Conservation (phyloP, 140 eudicot species). For the Anethum foeniculum region DNA sequence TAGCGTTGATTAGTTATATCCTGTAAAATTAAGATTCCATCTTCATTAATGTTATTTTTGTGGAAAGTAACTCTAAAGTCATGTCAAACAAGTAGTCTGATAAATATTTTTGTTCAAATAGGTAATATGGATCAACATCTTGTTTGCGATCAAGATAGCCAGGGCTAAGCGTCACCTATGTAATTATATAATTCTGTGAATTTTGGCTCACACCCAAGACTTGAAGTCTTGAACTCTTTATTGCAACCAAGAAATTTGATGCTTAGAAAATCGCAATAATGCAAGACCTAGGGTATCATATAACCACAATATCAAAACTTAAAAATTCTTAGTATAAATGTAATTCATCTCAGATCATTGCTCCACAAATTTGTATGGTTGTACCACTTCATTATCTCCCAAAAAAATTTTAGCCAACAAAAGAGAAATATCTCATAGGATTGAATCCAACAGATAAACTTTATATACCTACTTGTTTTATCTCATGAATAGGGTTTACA, state of each 20-base stretch:
- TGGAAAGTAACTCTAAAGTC: not conserved
- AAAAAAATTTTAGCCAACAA: not conserved
- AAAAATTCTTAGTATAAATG: not conserved
- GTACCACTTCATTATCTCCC: not conserved
- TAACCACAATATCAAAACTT: not conserved
- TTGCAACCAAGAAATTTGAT: not conserved
- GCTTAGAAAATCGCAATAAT: not conserved
- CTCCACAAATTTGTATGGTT: not conserved
- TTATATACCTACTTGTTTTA: not conserved
- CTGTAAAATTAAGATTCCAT: not conserved
- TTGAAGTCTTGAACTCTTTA: not conserved
- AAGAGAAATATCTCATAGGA: not conserved
- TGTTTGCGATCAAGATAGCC: not conserved
- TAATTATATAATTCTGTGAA: not conserved
- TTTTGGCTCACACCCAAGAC: not conserved
- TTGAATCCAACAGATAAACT: not conserved
- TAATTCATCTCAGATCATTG: not conserved
- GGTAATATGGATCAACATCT: not conserved
- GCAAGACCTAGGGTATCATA: not conserved
- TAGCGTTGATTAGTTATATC: not conserved
- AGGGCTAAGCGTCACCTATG: not conserved
- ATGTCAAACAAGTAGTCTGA: not conserved
- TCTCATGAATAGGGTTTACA: not conserved
- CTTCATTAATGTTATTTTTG: not conserved
- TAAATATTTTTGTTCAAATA: not conserved